Evolutionary conservation across 2,329 filamentous ascomycete species (phyloP).

Genomic region (Pyrenochaeta sp.): DNA sequence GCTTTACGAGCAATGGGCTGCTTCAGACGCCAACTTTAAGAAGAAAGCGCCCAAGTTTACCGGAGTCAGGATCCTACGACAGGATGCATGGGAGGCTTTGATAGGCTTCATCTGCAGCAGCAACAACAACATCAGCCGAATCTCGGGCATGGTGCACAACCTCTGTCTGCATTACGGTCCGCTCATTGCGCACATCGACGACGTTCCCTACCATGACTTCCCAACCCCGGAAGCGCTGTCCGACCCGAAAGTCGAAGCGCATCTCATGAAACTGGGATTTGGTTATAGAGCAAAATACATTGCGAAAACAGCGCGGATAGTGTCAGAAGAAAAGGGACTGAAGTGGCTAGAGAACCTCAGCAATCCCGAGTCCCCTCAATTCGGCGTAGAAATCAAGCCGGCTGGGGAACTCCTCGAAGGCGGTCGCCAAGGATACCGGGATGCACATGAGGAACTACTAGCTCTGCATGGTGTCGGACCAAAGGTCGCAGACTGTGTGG

Average conservation of each 20-base stretch:
- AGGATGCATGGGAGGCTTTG: conserved; percentile 95
- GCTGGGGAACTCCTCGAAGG: conserved; percentile 59
- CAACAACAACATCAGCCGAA: conserved; percentile 96
- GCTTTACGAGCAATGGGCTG: conserved; percentile 88
- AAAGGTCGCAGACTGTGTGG: conserved; percentile 97
- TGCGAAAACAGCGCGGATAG: conserved; percentile 79
- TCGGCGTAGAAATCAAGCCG: conserved; percentile 54
- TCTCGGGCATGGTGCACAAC: conserved; percentile 96
- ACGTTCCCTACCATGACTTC: conserved; percentile 84
- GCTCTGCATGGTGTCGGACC: conserved; percentile 87
- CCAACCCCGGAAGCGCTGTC: conserved; percentile 78
- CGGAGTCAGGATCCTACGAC: conserved; percentile 88
- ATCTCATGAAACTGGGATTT: conserved; percentile 84
- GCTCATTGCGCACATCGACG: conserved; percentile 73
- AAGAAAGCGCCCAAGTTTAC: conserved; percentile 86
- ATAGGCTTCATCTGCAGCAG: conserved; percentile 97
- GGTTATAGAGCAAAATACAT: conserved; percentile 96
- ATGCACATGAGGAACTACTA: conserved; percentile 82
- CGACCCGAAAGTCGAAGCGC: conserved; percentile 75
- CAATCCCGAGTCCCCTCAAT: conserved; percentile 75
- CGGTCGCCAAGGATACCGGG: conserved; percentile 71
- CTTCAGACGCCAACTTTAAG: conserved; percentile 84
- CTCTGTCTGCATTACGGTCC: conserved; percentile 86
- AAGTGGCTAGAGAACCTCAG: conserved; percentile 80
- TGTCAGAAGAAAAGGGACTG: conserved; percentile 69